Evolutionary conservation across 1,284 basidiomycete species (phyloP).

Genomic region (Ceraceosorus bombacis): DNA sequence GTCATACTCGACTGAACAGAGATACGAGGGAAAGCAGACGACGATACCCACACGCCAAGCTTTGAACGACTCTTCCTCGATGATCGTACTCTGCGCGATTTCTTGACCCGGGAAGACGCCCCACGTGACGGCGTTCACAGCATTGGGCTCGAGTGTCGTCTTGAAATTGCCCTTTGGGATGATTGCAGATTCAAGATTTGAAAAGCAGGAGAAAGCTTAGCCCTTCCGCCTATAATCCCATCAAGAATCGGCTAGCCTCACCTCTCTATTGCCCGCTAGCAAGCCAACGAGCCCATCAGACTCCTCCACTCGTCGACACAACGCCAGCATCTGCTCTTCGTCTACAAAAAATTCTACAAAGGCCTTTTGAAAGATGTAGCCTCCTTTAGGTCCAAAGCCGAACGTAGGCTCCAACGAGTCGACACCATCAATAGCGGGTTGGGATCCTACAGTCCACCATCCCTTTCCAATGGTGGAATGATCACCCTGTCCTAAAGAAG

Average conservation of each 20-base stretch:
- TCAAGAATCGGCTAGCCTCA: neutral
- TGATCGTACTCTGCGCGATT: slow-evolving; percentile 51
- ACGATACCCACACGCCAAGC: slow-evolving; percentile 56
- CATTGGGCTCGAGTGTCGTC: slow-evolving; percentile 47
- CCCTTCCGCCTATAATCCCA: neutral
- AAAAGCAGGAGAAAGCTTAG: neutral
- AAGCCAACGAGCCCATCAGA: slow-evolving; percentile 64
- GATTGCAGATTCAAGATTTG: neutral
- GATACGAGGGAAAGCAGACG: neutral
- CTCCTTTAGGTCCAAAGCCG: slow-evolving; percentile 85
- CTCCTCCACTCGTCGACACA: slow-evolving; percentile 59
- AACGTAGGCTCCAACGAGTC: slow-evolving; percentile 55
- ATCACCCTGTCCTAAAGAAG: no score
- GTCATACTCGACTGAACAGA: slow-evolving; percentile 11
- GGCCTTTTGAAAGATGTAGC: slow-evolving; percentile 93
- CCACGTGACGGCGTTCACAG: slow-evolving; percentile 53
- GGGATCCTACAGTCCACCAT: slow-evolving; percentile 95
- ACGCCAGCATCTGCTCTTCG: slow-evolving; percentile 59
- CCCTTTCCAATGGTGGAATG: slow-evolving; percentile 17
- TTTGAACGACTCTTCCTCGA: slow-evolving; percentile 51
- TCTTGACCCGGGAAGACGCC: slow-evolving; percentile 52
- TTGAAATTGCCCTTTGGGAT: slow-evolving; percentile 31
- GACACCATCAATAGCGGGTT: slow-evolving; percentile 57
- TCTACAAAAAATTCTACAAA: slow-evolving; percentile 92
- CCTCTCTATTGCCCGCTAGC: slow-evolving; percentile 68